phyloP scores from a whole-genome alignment of 345 rosid genomes.

The Adansonia digitata region DNA sequence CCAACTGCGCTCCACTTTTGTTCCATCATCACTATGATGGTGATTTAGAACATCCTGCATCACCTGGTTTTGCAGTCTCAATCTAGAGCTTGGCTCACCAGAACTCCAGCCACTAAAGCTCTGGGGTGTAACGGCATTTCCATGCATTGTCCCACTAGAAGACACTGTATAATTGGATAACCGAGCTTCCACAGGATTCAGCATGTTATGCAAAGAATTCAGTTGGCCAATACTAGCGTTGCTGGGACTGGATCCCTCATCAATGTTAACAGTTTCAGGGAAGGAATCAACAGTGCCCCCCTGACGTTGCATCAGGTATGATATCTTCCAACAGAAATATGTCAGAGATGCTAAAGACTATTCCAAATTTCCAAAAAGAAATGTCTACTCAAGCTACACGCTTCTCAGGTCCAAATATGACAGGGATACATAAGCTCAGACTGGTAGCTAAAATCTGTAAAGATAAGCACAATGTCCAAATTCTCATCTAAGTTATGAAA shows the following conservation, averaged over 20 bases:
- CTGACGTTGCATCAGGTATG: constrained; percentile 61
- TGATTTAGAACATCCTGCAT: constrained; percentile 8
- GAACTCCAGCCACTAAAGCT: constrained; percentile 50
- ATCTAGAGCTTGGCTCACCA: constrained; percentile 59
- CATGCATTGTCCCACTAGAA: constrained; percentile 35
- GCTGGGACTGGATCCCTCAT: constrained; percentile 43
- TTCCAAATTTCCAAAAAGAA: constrained; percentile 12
- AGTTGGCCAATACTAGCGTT: constrained; percentile 35
- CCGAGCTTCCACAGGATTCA: constrained; percentile 41
- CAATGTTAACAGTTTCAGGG: constrained; percentile 46
- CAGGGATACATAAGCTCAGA: constrained; percentile 19
- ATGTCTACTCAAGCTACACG: constrained; percentile 8
- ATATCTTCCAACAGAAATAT: constrained; percentile 22
- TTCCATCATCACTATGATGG: constrained; percentile 27
- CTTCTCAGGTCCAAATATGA: constrained; percentile 14
- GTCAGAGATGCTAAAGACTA: constrained; percentile 13
- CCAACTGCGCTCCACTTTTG: constrained; percentile 46
- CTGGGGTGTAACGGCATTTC: constrained; percentile 36
- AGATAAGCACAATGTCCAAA: neutral
- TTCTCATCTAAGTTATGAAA: neutral
- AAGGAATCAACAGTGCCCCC: constrained; percentile 40
- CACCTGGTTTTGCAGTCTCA: constrained; percentile 37
- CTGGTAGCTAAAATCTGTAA: constrained; percentile 6
- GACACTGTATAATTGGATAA: constrained; percentile 38
- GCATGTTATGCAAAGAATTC: constrained; percentile 33